Conservation (phyloP, 2,329 filamentous ascomycete species). For the Fusarium transvaalense region DNA sequence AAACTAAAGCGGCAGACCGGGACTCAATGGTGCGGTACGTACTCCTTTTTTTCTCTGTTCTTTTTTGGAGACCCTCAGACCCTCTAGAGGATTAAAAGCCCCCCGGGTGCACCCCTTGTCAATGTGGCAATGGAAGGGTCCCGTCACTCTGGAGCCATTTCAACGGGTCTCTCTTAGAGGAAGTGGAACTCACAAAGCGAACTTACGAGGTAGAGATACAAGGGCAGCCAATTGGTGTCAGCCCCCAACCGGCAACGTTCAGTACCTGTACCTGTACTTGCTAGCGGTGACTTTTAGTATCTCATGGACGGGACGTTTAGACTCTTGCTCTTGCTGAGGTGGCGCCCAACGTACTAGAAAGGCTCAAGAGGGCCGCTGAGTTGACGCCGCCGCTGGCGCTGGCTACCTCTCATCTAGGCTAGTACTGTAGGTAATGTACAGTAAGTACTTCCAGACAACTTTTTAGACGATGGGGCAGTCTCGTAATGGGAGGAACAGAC, state of each 20-base stretch:
- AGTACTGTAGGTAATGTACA: background rate
- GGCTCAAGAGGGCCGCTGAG: constrained; percentile 18
- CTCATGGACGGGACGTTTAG: constrained; percentile 20
- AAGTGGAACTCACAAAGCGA: constrained; percentile 19
- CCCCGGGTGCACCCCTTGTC: constrained; percentile 37
- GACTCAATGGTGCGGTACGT: constrained; percentile 15
- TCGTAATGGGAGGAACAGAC: constrained; percentile 36
- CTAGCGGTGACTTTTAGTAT: constrained; percentile 19
- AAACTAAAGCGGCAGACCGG: background rate
- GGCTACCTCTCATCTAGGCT: constrained; percentile 3
- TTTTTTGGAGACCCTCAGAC: constrained; percentile 19
- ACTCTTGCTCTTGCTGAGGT: constrained; percentile 33
- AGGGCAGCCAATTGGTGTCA: background rate
- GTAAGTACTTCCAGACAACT: constrained; percentile 15
- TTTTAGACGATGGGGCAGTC: constrained; percentile 37
- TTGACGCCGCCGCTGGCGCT: constrained; percentile 23
- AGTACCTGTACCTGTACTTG: constrained; percentile 29
- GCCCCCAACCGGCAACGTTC: constrained; percentile 2
- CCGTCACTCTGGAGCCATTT: constrained; percentile 35
- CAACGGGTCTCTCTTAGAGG: constrained; percentile 24
- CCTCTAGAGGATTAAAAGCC: constrained; percentile 24
- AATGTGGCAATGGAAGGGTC: constrained; percentile 39
- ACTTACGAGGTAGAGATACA: constrained; percentile 38
- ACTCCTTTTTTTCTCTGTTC: constrained; percentile 27
- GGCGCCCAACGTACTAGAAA: constrained; percentile 38